phyloP scores from a whole-genome alignment of 2,329 filamentous ascomycete genomes.

The Claviceps monticola region DNA sequence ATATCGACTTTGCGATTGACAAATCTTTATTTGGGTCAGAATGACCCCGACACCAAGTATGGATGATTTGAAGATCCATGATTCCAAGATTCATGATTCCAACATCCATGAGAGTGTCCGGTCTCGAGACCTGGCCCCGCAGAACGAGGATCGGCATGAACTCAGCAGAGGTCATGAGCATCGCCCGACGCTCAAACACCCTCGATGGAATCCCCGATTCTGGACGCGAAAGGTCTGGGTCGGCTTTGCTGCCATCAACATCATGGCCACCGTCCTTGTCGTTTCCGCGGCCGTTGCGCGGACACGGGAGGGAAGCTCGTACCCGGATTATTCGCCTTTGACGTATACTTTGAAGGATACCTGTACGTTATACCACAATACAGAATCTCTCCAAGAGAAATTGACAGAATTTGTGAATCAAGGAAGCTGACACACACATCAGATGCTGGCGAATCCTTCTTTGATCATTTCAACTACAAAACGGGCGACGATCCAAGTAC shows the following conservation, averaged over 20 bases:
- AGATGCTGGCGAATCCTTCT: conserved; percentile 37
- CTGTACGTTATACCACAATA: conserved; percentile 23
- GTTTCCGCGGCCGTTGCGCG: conserved; percentile 30
- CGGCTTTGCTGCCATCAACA: conserved; percentile 20
- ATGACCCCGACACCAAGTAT: too few relatives aligned
- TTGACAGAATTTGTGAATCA: neutral
- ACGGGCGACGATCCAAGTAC: conserved; percentile 33
- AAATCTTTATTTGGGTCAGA: too few relatives aligned
- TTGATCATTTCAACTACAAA: conserved; percentile 42
- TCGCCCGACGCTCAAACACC: conserved; percentile 14
- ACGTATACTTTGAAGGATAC: conserved; percentile 34
- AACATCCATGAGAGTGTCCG: conserved; percentile 6
- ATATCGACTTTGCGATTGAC: too few relatives aligned
- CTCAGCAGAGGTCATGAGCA: conserved; percentile 9
- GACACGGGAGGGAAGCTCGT: conserved; percentile 23
- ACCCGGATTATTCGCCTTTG: conserved; percentile 34
- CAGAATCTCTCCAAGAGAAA: neutral
- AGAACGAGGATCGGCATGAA: conserved; percentile 16
- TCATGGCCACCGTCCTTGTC: conserved; percentile 34
- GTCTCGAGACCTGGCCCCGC: conserved; percentile 12
- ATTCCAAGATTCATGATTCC: too few relatives aligned
- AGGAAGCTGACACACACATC: neutral
- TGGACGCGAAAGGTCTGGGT: conserved; percentile 42
- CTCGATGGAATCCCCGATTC: conserved; percentile 32
- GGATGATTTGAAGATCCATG: neutral